Conservation (phyloP, 2,329 filamentous ascomycete genomes). For the Penicillium sp. region DNA sequence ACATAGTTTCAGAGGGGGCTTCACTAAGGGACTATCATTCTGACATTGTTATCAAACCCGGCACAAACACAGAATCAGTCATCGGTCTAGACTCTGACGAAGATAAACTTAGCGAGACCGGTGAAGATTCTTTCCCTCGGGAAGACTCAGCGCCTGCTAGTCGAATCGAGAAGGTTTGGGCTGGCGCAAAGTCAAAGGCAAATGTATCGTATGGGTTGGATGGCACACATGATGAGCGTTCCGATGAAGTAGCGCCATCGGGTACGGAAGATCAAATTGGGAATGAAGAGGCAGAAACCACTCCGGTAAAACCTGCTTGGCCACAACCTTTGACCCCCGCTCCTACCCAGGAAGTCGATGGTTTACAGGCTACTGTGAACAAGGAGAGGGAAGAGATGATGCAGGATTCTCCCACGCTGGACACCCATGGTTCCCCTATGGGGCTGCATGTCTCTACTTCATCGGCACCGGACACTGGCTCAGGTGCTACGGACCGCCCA, state of each 20-base stretch:
- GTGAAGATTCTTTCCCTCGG: background rate
- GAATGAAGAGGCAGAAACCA: background rate
- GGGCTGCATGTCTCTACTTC: background rate
- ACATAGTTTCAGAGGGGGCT: background rate
- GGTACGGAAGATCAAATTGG: background rate
- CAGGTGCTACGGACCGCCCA: background rate
- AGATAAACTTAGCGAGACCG: background rate
- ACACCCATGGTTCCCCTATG: background rate
- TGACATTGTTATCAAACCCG: background rate
- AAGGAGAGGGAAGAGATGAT: background rate
- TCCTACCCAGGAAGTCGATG: conserved; percentile 21
- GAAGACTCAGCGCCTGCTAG: background rate
- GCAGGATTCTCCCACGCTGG: background rate
- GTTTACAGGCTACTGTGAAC: background rate
- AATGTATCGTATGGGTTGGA: background rate
- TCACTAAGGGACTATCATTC: background rate
- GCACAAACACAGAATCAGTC: background rate
- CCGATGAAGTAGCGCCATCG: background rate
- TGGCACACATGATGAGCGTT: background rate
- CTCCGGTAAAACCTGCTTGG: background rate
- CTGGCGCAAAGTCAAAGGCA: background rate
- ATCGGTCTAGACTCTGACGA: conserved; percentile 2
- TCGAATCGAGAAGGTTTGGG: conserved; percentile 1
- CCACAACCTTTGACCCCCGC: conserved; percentile 24
- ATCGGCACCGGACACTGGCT: background rate